Base-by-base conservation (phyloP, 2,329 filamentous ascomycete genomes). In the Rutstroemia sp. region DNA sequence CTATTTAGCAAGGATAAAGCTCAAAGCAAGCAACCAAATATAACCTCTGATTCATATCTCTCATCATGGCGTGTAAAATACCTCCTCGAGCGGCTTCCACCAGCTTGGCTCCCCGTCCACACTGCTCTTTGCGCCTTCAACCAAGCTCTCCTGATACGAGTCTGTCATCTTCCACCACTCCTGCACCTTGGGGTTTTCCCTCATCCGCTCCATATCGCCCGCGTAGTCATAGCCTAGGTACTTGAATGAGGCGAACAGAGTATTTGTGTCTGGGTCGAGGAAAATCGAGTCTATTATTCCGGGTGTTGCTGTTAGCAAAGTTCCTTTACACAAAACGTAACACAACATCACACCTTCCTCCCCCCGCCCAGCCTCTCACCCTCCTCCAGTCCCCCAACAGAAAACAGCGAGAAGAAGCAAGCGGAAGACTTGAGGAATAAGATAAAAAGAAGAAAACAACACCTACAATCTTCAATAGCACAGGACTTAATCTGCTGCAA, bases 151-250 rank as follows among this genome's bases (percentile, higher is more conserved):
- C 72, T 92, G 88, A 76, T 84, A 89, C 14, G 76, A 75, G 69
- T 92, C 88, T 50, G 88, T 92, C 83, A 92, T 86, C 57, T 74
- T 75, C 88, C 88, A 92, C 89, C 88, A 92, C 69, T 87, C 83
- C 55, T 82, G 78, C 36, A 92, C 86, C 66, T 84, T 85, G 1
- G 81, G 78, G 63, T 91, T 89, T 57, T 81, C 82, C 1, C 78
- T 77, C 87, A 92, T 91, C 59, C 76, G 78, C 70, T 81, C 78
- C 89, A 92, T 92, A 67, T 92, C 88, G 9, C 76, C 84, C 2
- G 80, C 83, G 58, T 81, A 91, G 61, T 89, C 79, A 58, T 79
- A 79, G 0, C 89, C 88, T n/a, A 87, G 76, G 65, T 92, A 92
- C 69, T 89, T 91, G 76, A 91, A 89, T 23, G 76, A 83, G 0